Base-by-base conservation (phyloP, 2,329 filamentous ascomycete species). In the Parastagonospora nodorum region DNA sequence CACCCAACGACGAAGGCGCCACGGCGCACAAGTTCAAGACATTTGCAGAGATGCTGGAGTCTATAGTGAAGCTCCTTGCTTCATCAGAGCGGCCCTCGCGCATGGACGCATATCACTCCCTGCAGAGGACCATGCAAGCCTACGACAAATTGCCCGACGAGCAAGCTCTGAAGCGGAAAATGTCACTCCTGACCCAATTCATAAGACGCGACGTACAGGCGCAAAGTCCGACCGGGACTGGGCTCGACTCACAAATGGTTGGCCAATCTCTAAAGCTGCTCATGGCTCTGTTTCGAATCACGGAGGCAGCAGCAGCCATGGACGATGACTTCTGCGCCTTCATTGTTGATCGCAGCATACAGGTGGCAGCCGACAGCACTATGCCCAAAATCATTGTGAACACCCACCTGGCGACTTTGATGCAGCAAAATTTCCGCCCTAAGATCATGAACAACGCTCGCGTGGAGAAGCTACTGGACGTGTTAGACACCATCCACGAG, bases 61-160 rank as follows among this genome's bases (percentile, higher is more conserved):
- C 90, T 0, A 85, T 91, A 5, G 82, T 91, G 31, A 87, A 90
- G 73, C 89, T 94, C 74, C 82, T 99, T 41, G 89, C 88, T 32
- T 86, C 89, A 16, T 79, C 85, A 28, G 88, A 92, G 60, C 82
- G 88, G 45, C 83, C 86, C 50, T 86, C 85, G 10, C 88, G 88
- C 60, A 75, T 94, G 29, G 94, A 99, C 75, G 90, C 92, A 42
- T 97, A 99, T 67, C 86, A 87, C 69, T 88, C 88, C 64, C 79
- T 99, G 38, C 84, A 88, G 29, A 83, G 86, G 30, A 86, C 88
- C 4, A 78, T 97, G 61, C 89, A 90, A 69, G 83, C 88, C 5
- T 96, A 93, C 50, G 90, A 92, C 55, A 89, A 90, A 60, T 77
- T 95, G 11, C 92, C 92, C 0, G 71, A 73, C 40, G 57, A 63